Base-by-base conservation (phyloP, 306 rosid genomes). In the Sesbania bispinosa region DNA sequence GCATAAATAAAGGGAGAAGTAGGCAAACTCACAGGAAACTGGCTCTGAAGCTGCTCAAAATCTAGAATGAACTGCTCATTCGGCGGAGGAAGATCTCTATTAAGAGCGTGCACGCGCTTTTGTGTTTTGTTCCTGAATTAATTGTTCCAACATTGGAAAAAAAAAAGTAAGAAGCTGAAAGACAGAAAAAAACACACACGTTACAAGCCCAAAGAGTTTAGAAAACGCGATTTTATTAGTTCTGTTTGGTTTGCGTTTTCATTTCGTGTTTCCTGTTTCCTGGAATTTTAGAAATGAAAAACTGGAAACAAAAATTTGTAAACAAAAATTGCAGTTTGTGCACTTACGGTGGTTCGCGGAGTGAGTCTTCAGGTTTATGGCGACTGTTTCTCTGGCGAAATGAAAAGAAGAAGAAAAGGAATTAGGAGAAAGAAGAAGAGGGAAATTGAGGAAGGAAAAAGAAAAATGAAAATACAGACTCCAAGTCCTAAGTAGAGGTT, bases 61-160 rank as follows among this genome's bases (percentile, higher is more conserved):
- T 94, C 99, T 13, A 61, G 58, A 74, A 94, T 85, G 82, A 94
- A 94, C 83, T 91, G 97, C 83, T 94, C 99, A 54, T 94, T 90
- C 58, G 88, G 92, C 36, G 99, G 99, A 55, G 97, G 96, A 74
- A 94, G 85, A 58, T 91, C 97, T 76, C 99, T 78, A 69, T 90
- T 89, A 18, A 89, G 80, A 1, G 99, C 99, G 16, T 77, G 83
- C 10, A 94, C 95, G 54, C 99, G 99, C 78, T 94, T 94, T 26
- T 94, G 97, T 30, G 97, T 72, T 82, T 89, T 89, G 86, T 94
- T 91, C 88, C 99, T 94, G 89, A 68, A 85, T 46, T 20, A 33
- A 67, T 19, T n/a, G 53, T 42, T 53, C 20, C 72, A 72, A 65
- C 10, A 19, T 2, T 48, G 21, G 26, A 42, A 50, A 36, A 54